Base-by-base conservation (phyloP, 1,139 yeast species). In the Yamadazyma buinensis region DNA sequence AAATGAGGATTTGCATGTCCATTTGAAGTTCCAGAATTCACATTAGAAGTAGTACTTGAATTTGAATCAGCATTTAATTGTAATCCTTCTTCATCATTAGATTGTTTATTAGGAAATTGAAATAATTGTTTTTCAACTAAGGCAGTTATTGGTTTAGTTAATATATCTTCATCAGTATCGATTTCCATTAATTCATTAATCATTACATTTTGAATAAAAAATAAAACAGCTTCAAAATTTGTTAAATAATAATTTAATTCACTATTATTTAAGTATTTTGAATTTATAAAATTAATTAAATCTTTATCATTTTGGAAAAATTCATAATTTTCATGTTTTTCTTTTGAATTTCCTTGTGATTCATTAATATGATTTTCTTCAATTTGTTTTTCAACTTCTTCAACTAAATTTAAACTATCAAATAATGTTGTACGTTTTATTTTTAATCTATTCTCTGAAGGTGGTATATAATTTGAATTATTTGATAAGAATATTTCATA, bases 191-290 rank as follows among this genome's bases (percentile, higher is more conserved):
- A 46, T 35, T 65, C 73, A 15, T 50, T 46, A 12, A 63, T 43
- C 1, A 70, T 63, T 9, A 66, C 60, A 33, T 59, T 66, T 39
- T 64, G 62, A 29, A 68, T 51, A 45, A 61, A 68, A 30, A 52
- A 59, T 15, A 67, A 48, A 14, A 64, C 60, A 1, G 75, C 75
- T 36, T 68, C 75, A 35, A 67, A 62, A 41, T 68, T 68, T 9
- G 74, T 67, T 23, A 68, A 47, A 42, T 66, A 67, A 39, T 59
- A 68, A 37, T 54, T 55, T 23, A 61, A 41, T 39, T 68, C 75
- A 3, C 74, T 72, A 20, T 54, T 54, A 45, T 68, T 67, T 30
- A 67, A 50, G 38, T 52, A 61, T n/a, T 42, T 50, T 10, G 47
- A 35, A 39, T 53, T 53, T 12, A 67, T 49, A 41, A 51, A 55